phyloP scores from a whole-genome alignment of 176 grass and related monocot species.

The Pontederia crassipes region DNA sequence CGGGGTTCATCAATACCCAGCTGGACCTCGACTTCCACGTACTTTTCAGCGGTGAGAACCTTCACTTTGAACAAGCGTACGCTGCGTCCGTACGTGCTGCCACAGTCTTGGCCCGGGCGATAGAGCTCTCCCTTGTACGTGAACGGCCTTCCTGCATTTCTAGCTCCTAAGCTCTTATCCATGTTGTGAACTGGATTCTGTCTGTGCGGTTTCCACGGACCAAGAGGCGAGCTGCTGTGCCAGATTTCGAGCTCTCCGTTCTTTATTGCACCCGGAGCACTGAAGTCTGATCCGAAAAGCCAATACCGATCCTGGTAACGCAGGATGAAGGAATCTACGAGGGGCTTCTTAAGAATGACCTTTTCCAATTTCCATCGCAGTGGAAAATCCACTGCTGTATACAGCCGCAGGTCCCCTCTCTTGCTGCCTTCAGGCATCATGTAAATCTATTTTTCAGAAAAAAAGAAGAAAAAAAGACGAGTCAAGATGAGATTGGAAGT shows the following conservation, averaged over 20 bases:
- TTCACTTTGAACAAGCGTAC: conserved; percentile 51
- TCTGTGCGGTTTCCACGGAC: conserved; percentile 65
- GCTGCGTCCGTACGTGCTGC: conserved; percentile 28
- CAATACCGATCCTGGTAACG: conserved; percentile 44
- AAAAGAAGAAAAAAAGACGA: neutral
- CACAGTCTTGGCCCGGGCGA: conserved; percentile 45
- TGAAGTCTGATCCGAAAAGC: conserved; percentile 84
- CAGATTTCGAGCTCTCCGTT: conserved; percentile 60
- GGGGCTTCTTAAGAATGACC: conserved; percentile 59
- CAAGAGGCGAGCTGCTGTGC: conserved; percentile 61
- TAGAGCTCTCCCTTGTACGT: conserved; percentile 57
- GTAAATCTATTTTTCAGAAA: conserved; percentile 38
- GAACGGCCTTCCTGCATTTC: conserved; percentile 85
- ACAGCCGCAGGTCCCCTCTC: conserved; percentile 60
- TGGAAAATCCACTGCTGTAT: conserved; percentile 61
- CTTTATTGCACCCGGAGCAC: conserved; percentile 36
- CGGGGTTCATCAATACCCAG: conserved; percentile 39
- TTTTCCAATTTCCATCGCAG: conserved; percentile 62
- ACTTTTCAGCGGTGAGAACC: conserved; percentile 49
- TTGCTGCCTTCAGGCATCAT: conserved; percentile 94
- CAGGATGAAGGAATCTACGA: conserved; percentile 76
- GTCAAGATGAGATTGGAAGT: neutral
- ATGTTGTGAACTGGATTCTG: conserved; percentile 36
- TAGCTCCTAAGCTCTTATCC: conserved; percentile 33
- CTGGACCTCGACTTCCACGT: conserved; percentile 60